These are phyloP conservation scores for Alternaria brassicae DNA, from an alignment of 2,329 filamentous ascomycete species.

Conservation along the genomic window DNA sequence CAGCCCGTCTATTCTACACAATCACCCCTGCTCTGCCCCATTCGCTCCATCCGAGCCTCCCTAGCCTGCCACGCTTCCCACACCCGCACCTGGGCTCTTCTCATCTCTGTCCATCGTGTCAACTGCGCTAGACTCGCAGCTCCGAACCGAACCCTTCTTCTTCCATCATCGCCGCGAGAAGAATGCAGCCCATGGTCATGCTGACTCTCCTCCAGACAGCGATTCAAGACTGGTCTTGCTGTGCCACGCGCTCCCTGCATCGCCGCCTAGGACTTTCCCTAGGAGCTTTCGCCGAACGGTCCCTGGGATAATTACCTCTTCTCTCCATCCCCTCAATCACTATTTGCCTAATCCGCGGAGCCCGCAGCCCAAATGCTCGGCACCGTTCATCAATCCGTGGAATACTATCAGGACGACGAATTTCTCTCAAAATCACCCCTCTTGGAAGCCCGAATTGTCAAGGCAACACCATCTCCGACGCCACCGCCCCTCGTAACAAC, in stretches of 20 bases:
- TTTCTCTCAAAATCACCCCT: constrained; percentile 52
- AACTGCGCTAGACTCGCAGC: not conserved
- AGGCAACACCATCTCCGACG: constrained; percentile 58
- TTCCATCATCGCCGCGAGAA: constrained; percentile 10
- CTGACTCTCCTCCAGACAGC: constrained; percentile 38
- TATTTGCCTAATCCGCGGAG: not conserved
- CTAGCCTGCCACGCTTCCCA: constrained; percentile 24
- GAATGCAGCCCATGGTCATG: constrained; percentile 33
- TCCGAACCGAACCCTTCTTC: not conserved
- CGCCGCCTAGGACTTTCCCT: constrained; percentile 25
- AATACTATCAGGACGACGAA: constrained; percentile 61
- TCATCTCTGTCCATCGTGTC: constrained; percentile 10
- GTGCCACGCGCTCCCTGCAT: constrained; percentile 29
- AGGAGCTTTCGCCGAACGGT: constrained; percentile 30
- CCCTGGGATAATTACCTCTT: constrained; percentile 26
- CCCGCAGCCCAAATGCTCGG: constrained; percentile 28
- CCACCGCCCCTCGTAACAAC: constrained; percentile 52
- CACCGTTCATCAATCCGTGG: constrained; percentile 9
- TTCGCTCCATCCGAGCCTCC: constrained; percentile 18
- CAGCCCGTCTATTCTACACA: constrained; percentile 19
- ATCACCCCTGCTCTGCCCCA: constrained; percentile 22
- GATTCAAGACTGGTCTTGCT: constrained; percentile 28
- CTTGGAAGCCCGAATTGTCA: constrained; percentile 52
- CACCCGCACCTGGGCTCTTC: constrained; percentile 16
- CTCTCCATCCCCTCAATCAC: constrained; percentile 5